Conservation (phyloP, 2,329 filamentous ascomycete genomes). For the Amesomyces nigricolor region DNA sequence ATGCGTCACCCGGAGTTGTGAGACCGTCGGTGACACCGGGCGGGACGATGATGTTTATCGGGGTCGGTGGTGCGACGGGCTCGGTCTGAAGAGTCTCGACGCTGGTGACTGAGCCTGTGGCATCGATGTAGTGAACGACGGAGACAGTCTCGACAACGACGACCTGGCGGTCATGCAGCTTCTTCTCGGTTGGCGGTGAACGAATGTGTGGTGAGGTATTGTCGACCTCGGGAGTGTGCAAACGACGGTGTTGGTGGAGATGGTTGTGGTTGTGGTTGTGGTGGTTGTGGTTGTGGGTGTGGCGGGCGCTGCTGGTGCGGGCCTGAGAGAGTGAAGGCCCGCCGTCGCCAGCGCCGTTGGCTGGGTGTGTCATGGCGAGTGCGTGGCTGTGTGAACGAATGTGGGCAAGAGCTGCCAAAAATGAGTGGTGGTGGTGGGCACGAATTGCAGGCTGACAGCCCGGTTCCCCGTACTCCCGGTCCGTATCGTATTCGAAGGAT, state of each 20-base stretch:
- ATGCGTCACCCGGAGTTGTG: conserved; percentile 28
- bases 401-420: conserved; percentile 15
- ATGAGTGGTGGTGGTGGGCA: conserved; percentile 9
- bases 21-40: conserved; percentile 37
- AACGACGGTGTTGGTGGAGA: conserved; percentile 25
- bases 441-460: conserved; percentile 9
- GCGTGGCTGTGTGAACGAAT: conserved; percentile 28
- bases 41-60: conserved; percentile 24
- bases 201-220: conserved; percentile 24
- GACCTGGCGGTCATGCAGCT: conserved; percentile 31
- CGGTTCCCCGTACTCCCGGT: conserved; percentile 2
- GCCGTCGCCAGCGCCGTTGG: conserved; percentile 26
- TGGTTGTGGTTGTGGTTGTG: conserved; percentile 29
- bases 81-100: conserved; percentile 39
- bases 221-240: conserved; percentile 18
- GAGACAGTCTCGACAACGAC: conserved; percentile 52
- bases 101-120: conserved; percentile 40
- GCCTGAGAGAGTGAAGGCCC: conserved; percentile 47
- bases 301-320: conserved; percentile 29
- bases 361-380: conserved; percentile 40
- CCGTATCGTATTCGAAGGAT: conserved; percentile 21
- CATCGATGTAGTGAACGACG: conserved; percentile 48
- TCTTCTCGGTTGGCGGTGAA: conserved; percentile 26
- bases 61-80: conserved; percentile 35
- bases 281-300: conserved; percentile 28